Evolutionary conservation across 2,329 filamentous ascomycete genomes (phyloP).

Genomic region (Moelleriella libera): DNA sequence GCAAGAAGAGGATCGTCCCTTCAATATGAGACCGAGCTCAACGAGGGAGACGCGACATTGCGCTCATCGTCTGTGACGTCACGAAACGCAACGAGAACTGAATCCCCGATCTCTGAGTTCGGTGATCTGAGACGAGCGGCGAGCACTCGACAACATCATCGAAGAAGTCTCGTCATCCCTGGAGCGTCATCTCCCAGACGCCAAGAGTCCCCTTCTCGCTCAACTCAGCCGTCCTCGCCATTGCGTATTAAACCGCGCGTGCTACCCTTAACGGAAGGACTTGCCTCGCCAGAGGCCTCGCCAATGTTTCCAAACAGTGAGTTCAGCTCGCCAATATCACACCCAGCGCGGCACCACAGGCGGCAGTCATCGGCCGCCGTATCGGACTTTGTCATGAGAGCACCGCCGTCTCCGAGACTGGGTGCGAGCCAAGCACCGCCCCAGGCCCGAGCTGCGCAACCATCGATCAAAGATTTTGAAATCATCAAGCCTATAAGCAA

Average conservation of each 20-base stretch:
- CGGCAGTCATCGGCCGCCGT: conserved; percentile 85
- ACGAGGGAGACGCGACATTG: conserved; percentile 78
- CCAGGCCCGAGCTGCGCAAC: conserved; percentile 76
- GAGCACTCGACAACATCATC: conserved; percentile 70
- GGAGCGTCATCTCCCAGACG: conserved; percentile 66
- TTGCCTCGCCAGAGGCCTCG: conserved; percentile 78
- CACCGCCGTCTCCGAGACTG: conserved; percentile 71
- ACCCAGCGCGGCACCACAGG: conserved; percentile 55
- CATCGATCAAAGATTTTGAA: conserved; percentile 98
- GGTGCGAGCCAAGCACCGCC: conserved; percentile 62
- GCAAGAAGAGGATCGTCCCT: conserved; percentile 61
- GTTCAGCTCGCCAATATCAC: conserved; percentile 58
- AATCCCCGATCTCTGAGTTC: conserved; percentile 84
- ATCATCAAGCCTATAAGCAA: conserved; percentile 99
- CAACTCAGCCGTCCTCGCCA: conserved; percentile 70
- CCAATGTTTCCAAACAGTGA: conserved; percentile 76
- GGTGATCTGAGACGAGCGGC: conserved; percentile 60
- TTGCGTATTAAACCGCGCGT: conserved; percentile 74
- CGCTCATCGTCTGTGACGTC: conserved; percentile 66
- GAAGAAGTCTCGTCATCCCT: conserved; percentile 73
- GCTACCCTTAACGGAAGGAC: conserved; percentile 42
- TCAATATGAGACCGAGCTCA: conserved; percentile 69
- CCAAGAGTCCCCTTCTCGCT: conserved; percentile 76
- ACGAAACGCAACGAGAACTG: conserved; percentile 53
- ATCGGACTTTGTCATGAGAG: conserved; percentile 50